Conservation (phyloP, 2,329 filamentous ascomycete genomes). For the Curvularia verruculosa region DNA sequence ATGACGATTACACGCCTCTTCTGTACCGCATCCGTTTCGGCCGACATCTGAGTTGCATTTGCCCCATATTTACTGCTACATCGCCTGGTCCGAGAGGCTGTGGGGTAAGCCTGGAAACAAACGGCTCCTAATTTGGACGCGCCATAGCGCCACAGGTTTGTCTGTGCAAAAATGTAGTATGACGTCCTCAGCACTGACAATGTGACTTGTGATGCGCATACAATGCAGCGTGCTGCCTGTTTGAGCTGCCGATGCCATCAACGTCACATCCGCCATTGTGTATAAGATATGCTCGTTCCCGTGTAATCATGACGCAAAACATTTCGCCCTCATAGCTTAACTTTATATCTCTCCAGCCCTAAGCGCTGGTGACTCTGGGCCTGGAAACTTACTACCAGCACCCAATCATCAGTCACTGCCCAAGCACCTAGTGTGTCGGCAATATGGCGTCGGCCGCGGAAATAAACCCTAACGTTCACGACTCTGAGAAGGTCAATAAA, state of each 20-base stretch:
- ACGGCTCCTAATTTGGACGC: slow-evolving; percentile 12
- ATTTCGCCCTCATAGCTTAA: slow-evolving; percentile 3
- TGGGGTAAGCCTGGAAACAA: slow-evolving; percentile 4
- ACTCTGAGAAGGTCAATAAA: slow-evolving; percentile 21
- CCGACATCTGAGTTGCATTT: slow-evolving; percentile 12
- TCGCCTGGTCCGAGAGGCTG: slow-evolving; percentile 17
- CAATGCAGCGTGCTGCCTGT: slow-evolving; percentile 4
- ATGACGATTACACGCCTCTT: not conserved
- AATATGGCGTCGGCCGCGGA: slow-evolving; percentile 28
- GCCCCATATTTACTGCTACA: slow-evolving; percentile 21
- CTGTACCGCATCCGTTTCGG: slow-evolving; percentile 10
- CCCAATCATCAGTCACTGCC: not conserved
- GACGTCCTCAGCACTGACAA: slow-evolving; percentile 17
- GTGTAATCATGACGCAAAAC: slow-evolving; percentile 7
- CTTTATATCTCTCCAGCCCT: slow-evolving; percentile 4
- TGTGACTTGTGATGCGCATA: slow-evolving; percentile 17
- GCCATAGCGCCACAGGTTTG: slow-evolving; percentile 17
- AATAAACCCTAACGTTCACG: slow-evolving; percentile 23
- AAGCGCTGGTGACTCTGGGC: not conserved
- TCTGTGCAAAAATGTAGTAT: slow-evolving; percentile 19
- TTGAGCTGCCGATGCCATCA: slow-evolving; percentile 3
- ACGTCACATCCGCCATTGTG: not conserved
- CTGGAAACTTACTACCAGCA: not conserved
- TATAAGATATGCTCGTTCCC: slow-evolving; percentile 10
- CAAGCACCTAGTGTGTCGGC: slow-evolving; percentile 4